Conservation (phyloP, 1,284 basidiomycete species). For the Ustilago cynodontis region DNA sequence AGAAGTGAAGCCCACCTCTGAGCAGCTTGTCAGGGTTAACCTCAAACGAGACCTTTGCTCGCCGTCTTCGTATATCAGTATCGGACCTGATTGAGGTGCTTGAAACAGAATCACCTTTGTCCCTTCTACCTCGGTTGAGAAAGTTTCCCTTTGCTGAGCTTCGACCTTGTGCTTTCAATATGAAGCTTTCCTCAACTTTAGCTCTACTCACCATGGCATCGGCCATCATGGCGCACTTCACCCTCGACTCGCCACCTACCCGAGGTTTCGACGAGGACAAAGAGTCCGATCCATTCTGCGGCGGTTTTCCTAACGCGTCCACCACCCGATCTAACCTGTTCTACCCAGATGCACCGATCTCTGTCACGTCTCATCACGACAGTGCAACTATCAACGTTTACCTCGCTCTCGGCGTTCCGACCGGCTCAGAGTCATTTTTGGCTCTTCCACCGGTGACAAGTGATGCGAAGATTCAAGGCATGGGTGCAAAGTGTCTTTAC, state of each 20-base stretch:
- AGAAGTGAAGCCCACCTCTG: not conserved
- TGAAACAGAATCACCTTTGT: not conserved
- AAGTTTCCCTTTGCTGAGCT: not conserved
- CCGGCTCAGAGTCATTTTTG: conserved; percentile 27
- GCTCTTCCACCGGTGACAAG: conserved; percentile 13
- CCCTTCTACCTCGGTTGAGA: not conserved
- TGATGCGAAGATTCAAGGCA: conserved; percentile 26
- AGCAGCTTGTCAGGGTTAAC: not conserved
- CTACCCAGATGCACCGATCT: conserved; percentile 36
- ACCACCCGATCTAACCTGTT: conserved; percentile 35
- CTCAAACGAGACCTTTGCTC: not conserved
- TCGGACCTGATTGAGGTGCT: not conserved
- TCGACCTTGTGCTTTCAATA: not conserved
- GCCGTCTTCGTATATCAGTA: not conserved
- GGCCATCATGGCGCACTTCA: conserved; percentile 30
- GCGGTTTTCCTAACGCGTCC: conserved; percentile 41
- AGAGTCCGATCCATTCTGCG: conserved; percentile 45
- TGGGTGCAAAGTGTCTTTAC: conserved; percentile 37
- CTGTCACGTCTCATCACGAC: conserved; percentile 50
- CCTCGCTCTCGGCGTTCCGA: conserved; percentile 33
- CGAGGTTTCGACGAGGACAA: conserved; percentile 52
- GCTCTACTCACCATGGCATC: conserved; percentile 19
- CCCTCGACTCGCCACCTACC: conserved; percentile 36
- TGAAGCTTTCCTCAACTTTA: conserved; percentile 12
- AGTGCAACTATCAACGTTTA: conserved; percentile 49